A percentile compares a stretch with the other conserved stretches of the same genome.
Conservation (phyloP, 345 rosid species). For the Moricandia moricandioides region DNA sequence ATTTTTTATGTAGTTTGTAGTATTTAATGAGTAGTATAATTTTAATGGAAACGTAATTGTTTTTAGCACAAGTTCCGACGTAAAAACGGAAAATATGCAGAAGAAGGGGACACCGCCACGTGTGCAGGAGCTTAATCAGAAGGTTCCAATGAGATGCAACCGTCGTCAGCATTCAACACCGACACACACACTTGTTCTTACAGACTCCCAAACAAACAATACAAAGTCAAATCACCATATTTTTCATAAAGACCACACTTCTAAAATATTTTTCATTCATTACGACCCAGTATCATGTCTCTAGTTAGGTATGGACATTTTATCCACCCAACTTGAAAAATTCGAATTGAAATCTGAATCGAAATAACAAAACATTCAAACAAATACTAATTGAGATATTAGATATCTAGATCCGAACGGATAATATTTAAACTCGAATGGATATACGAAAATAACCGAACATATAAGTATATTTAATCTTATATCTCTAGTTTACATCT, state of each 20-base stretch:
- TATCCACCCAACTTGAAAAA: too few species aligned
- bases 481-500: too few species aligned
- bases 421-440: too few species aligned
- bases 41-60: neutral
- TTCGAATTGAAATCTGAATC: too few species aligned
- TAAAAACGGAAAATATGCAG: constrained; percentile 7
- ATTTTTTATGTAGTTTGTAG: neutral
- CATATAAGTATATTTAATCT: too few species aligned
- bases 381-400: too few species aligned
- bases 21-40: neutral
- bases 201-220: neutral
- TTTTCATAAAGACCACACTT: neutral
- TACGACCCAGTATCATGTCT: too few species aligned
- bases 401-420: too few species aligned
- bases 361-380: too few species aligned
- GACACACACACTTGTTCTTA: neutral
- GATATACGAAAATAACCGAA: too few species aligned
- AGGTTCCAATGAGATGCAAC: constrained; percentile 29
- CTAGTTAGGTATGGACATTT: too few species aligned
- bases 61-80: neutral
- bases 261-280: constrained; percentile 1
- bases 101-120: constrained; percentile 19
- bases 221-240: constrained; percentile 8
- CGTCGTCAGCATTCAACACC: constrained; percentile 24
- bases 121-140: constrained; percentile 21